These are phyloP conservation scores for Camelina neglecta DNA, from an alignment of 345 rosid species.

Conservation along the genomic window DNA sequence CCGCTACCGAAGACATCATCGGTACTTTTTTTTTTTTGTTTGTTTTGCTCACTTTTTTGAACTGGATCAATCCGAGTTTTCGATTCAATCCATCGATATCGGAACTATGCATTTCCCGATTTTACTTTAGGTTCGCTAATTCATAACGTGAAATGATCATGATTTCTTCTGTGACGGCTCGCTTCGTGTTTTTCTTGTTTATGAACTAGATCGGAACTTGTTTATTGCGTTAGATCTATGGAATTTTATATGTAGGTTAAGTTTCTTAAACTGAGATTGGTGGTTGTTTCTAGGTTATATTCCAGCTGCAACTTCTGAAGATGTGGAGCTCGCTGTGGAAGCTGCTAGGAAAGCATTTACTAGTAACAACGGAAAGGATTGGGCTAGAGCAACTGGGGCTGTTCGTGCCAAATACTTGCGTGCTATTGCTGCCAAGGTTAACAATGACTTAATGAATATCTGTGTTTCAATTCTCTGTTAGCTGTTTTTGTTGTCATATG, in stretches of 20 bases:
- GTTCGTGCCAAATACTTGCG: constrained; percentile 89
- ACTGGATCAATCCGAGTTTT: constrained; percentile 7
- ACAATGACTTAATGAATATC: no score
- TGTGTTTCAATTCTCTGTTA: not conserved
- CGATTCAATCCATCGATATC: constrained; percentile 3
- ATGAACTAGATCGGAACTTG: not conserved
- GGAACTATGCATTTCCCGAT: not conserved
- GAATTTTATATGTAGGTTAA: not conserved
- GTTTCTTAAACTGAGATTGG: constrained; percentile 23
- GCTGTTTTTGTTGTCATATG: constrained; percentile 28
- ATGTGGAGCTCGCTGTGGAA: constrained; percentile 88
- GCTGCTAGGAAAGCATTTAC: constrained; percentile 80
- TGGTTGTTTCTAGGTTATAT: constrained; percentile 68
- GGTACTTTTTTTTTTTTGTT: constrained; percentile 47
- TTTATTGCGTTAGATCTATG: constrained; percentile 26
- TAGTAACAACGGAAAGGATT: constrained; percentile 77
- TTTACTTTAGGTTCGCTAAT: not conserved
- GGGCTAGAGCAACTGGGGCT: constrained; percentile 83
- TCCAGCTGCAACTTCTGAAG: constrained; percentile 94
- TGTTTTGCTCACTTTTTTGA: constrained; percentile 13
- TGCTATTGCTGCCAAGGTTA: constrained; percentile 96
- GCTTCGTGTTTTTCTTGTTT: not conserved
- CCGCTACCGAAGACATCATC: constrained; percentile 76
- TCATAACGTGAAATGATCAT: not conserved
- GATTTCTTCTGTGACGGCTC: not conserved